Conservation (phyloP, 2,329 filamentous ascomycete genomes). For the Drechmeria coniospora region DNA sequence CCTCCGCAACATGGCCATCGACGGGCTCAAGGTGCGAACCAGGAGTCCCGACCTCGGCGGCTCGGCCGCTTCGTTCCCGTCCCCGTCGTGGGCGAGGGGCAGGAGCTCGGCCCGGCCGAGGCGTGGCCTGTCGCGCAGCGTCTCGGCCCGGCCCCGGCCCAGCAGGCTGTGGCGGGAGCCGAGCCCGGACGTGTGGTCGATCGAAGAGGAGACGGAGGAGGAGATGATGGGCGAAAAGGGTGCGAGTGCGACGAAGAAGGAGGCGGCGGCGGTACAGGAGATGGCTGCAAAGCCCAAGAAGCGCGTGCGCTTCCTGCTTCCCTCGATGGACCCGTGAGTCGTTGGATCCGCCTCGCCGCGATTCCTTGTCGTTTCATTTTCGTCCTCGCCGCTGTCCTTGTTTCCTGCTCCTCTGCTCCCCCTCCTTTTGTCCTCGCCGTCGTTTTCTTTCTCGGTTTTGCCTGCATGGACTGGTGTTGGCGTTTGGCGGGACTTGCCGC, state of each 20-base stretch:
- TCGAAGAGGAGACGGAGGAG: constrained; percentile 43
- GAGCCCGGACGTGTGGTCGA: constrained; percentile 44
- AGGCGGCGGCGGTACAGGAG: constrained; percentile 10
- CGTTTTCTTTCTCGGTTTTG: not conserved
- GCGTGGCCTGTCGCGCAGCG: constrained; percentile 12
- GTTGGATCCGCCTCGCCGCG: constrained; percentile 3
- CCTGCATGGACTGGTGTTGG: not conserved
- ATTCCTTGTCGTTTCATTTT: constrained; percentile 8
- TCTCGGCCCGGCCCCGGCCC: constrained; percentile 21
- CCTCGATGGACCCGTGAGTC: constrained; percentile 20
- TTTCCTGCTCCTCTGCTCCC: too few relatives aligned
- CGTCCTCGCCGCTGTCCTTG: too few relatives aligned
- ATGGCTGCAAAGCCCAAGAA: constrained; percentile 35
- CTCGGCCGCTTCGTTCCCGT: constrained; percentile 5
- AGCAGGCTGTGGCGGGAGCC: constrained; percentile 37
- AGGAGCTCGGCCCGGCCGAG: constrained; percentile 7
- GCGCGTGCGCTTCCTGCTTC: constrained; percentile 40
- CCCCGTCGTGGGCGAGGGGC: not conserved
- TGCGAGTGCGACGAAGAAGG: constrained; percentile 18
- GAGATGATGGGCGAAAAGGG: constrained; percentile 30
- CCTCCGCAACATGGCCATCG: constrained; percentile 26
- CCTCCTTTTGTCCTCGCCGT: not conserved
- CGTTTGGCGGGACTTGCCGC: not conserved
- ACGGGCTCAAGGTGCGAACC: constrained; percentile 15
- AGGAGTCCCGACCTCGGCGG: constrained; percentile 17